Base-by-base conservation (phyloP, 192 early-diverging fungal species). In the Bifiguratus adelaidae region DNA sequence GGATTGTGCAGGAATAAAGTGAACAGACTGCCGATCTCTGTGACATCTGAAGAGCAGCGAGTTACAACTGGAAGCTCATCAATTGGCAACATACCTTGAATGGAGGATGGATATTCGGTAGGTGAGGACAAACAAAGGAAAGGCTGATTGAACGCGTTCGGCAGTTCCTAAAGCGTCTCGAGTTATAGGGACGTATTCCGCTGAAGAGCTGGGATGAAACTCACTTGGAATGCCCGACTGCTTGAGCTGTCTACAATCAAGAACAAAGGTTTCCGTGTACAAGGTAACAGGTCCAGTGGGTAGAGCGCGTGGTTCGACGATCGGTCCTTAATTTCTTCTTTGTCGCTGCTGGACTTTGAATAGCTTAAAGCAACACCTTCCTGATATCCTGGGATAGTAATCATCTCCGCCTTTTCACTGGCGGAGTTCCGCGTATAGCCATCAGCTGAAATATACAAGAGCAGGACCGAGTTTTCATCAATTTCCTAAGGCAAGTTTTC, bases 1-100 rank as follows among this genome's bases (percentile, higher is more conserved):
- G 93, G 91, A 9, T 83, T 81, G 60, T 95, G 89, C 45, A 98
- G 63, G 53, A 98, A 98, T 47, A 98, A 58, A 3, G 93, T 97
- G 53, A 95, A 97, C 9, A 97, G 74, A 60, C 83, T 85, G 26
- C 95, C 95, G 3, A 88, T 76, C 67, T 80, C 80, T 15, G 61
- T 60, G 7, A 67, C 71, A 28, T 74, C 69, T 70, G 47, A 5
- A 19, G n/a, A 46, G 24, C 3, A 15, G 36, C 15, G 26, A 41
- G 24, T 23, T 48, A 19, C 13, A 25, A 2, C 4, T 26, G 13
- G 36, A 30, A 32, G 7, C 4, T 24, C 15, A 20, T 4, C 16
- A 13, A 60, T 16, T 45, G 11, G 30, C 34, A 53, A 13, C 13
- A 7, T 66, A 87, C 85, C 88, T 65, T 85, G 82, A 12, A 92